Percentiles rank a stretch among this genome's conserved stretches.
Conservation (phyloP, 2,329 filamentous ascomycete genomes). For the Nectriaceae sp. region DNA sequence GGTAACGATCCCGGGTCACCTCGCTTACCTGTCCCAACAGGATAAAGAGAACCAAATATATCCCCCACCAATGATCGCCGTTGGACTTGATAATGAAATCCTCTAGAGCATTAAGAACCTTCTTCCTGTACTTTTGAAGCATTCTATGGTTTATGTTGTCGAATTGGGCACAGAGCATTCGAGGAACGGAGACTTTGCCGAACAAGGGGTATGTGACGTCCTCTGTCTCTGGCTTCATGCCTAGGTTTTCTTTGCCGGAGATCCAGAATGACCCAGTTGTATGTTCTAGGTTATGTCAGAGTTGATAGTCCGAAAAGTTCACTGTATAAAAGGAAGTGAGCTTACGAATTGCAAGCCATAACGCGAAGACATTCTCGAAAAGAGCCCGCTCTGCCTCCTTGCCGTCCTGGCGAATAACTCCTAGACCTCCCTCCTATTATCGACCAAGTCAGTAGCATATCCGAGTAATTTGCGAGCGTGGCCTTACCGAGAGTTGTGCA, state of each 20-base stretch:
- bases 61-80: conserved; percentile 31
- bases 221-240: conserved; percentile 36
- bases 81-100: conserved; percentile 36
- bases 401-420: conserved; percentile 10
- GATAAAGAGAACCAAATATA: conserved; percentile 45
- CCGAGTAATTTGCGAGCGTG: neutral
- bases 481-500: conserved; percentile 22
- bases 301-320: neutral
- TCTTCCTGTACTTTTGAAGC: conserved; percentile 34
- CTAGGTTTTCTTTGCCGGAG: conserved; percentile 41
- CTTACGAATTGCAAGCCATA: conserved; percentile 52
- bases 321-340: neutral
- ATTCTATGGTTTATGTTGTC: conserved; percentile 44
- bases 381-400: conserved; percentile 34
- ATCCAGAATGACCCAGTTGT: conserved; percentile 47
- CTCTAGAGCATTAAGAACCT: conserved; percentile 39
- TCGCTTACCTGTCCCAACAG: conserved; percentile 43
- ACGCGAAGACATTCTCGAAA: conserved; percentile 41
- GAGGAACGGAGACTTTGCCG: conserved; percentile 41
- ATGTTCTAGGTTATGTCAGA: conserved; percentile 37
- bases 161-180: conserved; percentile 48
- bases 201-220: conserved; percentile 41
- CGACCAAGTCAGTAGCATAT: neutral
- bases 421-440: too few relatives aligned
- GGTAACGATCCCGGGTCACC: conserved; percentile 42